Evolutionary conservation across 192 early-diverging fungal genomes (phyloP).

Genomic region (Phlyctochytrium arcticum): DNA sequence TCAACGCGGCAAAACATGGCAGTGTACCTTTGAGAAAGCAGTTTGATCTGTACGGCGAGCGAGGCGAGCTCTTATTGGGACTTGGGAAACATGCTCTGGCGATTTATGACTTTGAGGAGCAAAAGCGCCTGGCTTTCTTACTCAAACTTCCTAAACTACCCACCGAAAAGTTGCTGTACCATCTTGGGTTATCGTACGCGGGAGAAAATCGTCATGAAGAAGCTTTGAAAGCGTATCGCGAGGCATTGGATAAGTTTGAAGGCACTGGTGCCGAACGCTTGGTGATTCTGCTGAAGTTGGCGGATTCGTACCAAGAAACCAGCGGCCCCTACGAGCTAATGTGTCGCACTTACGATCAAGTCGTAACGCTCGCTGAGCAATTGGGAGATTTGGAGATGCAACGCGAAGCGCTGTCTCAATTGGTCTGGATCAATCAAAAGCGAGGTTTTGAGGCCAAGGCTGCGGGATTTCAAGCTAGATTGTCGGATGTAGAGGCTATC

Average conservation of each 20-base stretch:
- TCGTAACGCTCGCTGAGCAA: background rate
- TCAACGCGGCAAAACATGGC: background rate
- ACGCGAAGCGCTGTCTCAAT: conserved; percentile 2
- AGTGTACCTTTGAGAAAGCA: background rate
- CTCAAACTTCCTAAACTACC: conserved; percentile 8
- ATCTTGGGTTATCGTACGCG: conserved; percentile 1
- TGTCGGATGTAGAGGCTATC: conserved; percentile 3
- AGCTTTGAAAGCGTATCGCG: conserved; percentile 4
- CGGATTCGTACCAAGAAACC: background rate
- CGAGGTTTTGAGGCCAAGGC: conserved; percentile 5
- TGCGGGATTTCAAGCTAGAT: background rate
- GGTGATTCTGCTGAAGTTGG: conserved; percentile 7
- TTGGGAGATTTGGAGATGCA: conserved; percentile 9
- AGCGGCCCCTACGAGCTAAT: conserved; percentile 6
- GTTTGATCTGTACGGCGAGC: conserved; percentile 9
- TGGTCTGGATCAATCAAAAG: background rate
- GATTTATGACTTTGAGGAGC: conserved; percentile 10
- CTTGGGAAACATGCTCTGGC: background rate
- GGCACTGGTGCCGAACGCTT: conserved; percentile 5
- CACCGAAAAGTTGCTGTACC: conserved; percentile 1
- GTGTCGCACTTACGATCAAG: conserved; percentile 11
- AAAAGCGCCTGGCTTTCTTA: background rate
- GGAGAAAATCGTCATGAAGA: background rate
- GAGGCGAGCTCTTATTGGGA: conserved; percentile 15
- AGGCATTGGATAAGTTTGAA: conserved; percentile 6